phyloP scores from a whole-genome alignment of 1,139 yeast genomes.

The Suhomyces guaymorum region DNA sequence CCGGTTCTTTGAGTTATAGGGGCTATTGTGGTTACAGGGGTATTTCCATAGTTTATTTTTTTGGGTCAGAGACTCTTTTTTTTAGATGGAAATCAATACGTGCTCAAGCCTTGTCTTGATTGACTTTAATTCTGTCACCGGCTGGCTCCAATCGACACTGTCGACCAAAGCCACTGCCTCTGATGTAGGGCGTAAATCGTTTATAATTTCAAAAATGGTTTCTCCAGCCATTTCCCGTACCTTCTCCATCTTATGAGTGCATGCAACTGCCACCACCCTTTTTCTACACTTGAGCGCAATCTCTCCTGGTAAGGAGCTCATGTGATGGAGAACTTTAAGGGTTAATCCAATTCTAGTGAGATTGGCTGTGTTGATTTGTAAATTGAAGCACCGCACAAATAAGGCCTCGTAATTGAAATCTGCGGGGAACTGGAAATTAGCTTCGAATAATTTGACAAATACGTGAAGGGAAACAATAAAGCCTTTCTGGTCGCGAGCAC shows the following conservation, averaged over 20 bases:
- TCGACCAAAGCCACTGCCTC: constrained; percentile 14
- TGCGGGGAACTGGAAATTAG: constrained; percentile 31
- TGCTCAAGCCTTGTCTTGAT: constrained; percentile 8
- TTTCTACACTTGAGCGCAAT: constrained; percentile 17
- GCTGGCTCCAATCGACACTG: constrained; percentile 24
- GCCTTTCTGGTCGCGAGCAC: constrained; percentile 24
- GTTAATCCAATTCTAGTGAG: constrained; percentile 33
- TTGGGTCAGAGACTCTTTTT: constrained; percentile 1
- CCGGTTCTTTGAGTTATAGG: no score
- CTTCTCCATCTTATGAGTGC: constrained; percentile 29
- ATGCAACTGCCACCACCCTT: constrained; percentile 28
- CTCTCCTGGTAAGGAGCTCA: constrained; percentile 18
- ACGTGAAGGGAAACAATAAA: constrained; percentile 29
- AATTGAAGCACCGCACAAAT: constrained; percentile 55
- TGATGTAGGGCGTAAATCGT: constrained; percentile 18
- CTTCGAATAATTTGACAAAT: constrained; percentile 42
- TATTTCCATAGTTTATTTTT: constrained; percentile 2
- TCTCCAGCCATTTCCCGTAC: constrained; percentile 36
- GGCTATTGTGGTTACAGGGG: no score
- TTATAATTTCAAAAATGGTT: constrained; percentile 33
- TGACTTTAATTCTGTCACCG: constrained; percentile 11
- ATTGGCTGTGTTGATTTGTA: constrained; percentile 51
- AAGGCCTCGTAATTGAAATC: constrained; percentile 41
- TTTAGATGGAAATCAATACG: constrained; percentile 6
- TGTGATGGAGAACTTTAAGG: constrained; percentile 37